Evolutionary conservation across 163 green algal species (phyloP).

Genomic region (Coccomyxa subellipsoidea): DNA sequence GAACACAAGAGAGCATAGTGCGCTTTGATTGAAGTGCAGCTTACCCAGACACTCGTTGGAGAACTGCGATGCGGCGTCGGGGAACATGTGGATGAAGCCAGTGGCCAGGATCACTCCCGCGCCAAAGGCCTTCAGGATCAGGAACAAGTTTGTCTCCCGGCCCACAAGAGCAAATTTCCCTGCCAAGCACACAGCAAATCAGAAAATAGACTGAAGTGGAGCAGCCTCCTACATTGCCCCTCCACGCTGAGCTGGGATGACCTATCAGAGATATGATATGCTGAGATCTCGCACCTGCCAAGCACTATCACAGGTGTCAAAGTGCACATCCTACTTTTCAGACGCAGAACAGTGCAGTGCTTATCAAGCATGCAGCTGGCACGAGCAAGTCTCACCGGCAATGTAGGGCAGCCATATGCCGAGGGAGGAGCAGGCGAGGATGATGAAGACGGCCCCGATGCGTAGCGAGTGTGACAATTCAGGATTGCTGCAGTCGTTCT

Average conservation of each 20-base stretch:
- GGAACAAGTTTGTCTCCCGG: background rate
- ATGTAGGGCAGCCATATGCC: background rate
- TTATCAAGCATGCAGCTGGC: background rate
- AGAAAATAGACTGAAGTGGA: background rate
- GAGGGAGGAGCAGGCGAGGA: background rate
- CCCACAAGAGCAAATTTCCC: background rate
- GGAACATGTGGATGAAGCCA: slow-evolving; percentile 6
- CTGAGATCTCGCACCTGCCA: background rate
- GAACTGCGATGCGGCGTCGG: background rate
- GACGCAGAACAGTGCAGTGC: too few species aligned
- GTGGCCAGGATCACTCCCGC: slow-evolving; percentile 10
- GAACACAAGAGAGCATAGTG: background rate
- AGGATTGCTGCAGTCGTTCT: background rate
- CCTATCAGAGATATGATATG: background rate
- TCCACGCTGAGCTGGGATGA: background rate
- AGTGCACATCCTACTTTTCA: too few species aligned
- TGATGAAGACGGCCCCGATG: background rate
- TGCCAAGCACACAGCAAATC: background rate
- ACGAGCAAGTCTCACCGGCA: background rate
- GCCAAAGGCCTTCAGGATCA: slow-evolving; percentile 16
- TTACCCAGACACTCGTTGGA: background rate
- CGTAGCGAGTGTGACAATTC: background rate
- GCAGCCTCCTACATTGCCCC: background rate
- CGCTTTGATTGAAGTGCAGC: background rate
- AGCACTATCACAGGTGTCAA: too few species aligned